A percentile compares a stretch with the other conserved stretches of the same genome.
Conservation (phyloP, 83 land plant species). For the Larix sibirica region DNA sequence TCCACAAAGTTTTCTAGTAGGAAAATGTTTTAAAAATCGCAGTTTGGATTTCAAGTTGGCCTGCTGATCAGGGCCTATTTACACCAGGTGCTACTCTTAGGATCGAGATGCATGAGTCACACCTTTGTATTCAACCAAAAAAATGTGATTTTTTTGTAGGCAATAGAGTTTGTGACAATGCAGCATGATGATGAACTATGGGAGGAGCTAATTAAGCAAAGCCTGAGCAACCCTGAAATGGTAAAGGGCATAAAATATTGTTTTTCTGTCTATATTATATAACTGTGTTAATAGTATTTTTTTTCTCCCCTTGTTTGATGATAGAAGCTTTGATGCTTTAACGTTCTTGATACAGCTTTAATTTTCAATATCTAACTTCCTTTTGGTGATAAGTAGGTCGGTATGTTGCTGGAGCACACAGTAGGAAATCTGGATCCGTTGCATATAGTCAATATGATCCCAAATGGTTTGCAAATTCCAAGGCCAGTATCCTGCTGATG, state of each 20-base stretch:
- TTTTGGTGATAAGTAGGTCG: conserved; percentile 56
- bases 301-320: background rate
- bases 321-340: background rate
- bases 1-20: background rate
- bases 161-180: conserved; percentile 86
- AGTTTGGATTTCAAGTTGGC: background rate
- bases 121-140: background rate
- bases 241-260: conserved; percentile 38
- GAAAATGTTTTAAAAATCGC: background rate
- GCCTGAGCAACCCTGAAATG: conserved; percentile 93
- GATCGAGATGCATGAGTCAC: background rate
- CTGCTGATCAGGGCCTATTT: background rate
- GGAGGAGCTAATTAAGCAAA: conserved; percentile 93
- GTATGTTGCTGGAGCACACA: conserved; percentile 90
- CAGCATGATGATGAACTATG: conserved; percentile 97
- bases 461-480: conserved; percentile 87
- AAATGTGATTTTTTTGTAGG: conserved; percentile 47
- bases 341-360: background rate
- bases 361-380: background rate
- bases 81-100: background rate
- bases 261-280: background rate
- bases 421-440: conserved; percentile 98
- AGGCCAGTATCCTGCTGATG: conserved; percentile 39
- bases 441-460: conserved; percentile 84
- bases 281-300: background rate